Evolutionary conservation across 768 basidiomycete genomes (phyloP).

Genomic region (Podaxis pistillaris): DNA sequence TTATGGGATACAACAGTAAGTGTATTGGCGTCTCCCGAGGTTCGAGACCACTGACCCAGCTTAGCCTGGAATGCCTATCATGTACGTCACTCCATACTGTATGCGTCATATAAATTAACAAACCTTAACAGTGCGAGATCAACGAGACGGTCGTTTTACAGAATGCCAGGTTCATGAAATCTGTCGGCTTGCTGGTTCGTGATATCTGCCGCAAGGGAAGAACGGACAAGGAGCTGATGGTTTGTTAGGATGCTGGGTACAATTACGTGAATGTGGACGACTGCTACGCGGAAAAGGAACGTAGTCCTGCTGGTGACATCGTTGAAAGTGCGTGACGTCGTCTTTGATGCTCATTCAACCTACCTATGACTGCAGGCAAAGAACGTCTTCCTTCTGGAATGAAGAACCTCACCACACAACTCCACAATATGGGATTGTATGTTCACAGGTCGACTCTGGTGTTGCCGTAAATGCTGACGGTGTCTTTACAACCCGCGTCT

Average conservation of each 20-base stretch:
- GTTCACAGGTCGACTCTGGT: conserved; percentile 20
- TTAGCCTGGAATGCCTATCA: conserved; percentile 7
- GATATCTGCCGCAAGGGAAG: background rate
- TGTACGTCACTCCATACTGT: background rate
- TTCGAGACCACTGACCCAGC: background rate
- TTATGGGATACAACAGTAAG: conserved; percentile 7
- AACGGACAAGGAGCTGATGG: conserved; percentile 26
- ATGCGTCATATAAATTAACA: background rate
- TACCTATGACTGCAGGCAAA: conserved; percentile 33
- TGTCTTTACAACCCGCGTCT: background rate
- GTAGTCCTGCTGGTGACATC: conserved; percentile 49
- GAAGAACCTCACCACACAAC: conserved; percentile 50
- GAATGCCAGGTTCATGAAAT: conserved; percentile 48
- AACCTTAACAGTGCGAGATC: conserved; percentile 48
- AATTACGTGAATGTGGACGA: conserved; percentile 61
- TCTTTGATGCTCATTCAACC: background rate
- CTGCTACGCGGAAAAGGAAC: conserved; percentile 59
- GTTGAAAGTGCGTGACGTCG: conserved; percentile 41
- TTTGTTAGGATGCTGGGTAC: conserved; percentile 59
- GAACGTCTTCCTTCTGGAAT: conserved; percentile 57
- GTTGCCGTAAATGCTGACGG: background rate
- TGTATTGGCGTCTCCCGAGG: background rate
- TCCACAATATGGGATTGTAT: conserved; percentile 57
- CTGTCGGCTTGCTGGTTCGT: conserved; percentile 48
- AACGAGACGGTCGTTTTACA: conserved; percentile 50